Evolutionary conservation across 805 yeast genomes (phyloP).

Genomic region (Candida qinlingensis): DNA sequence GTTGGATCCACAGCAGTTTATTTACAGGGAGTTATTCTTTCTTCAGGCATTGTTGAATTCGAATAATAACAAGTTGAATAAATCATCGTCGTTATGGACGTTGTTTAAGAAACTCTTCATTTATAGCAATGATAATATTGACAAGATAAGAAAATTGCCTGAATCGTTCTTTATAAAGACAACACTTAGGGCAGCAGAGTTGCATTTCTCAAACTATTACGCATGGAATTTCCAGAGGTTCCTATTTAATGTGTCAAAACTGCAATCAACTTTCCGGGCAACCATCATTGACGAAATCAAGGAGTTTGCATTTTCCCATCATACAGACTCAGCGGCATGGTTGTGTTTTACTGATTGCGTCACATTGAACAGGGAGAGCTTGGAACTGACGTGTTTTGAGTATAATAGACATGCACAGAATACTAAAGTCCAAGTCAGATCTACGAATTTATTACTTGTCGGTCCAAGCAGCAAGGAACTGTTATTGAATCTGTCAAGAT

Average conservation of each 20-base stretch:
- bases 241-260: slow-evolving; percentile 22
- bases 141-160: not conserved
- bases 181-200: slow-evolving; percentile 24
- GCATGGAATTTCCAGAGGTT: slow-evolving; percentile 35
- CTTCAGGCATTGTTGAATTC: slow-evolving; percentile 27
- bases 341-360: slow-evolving; percentile 16
- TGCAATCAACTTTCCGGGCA: not conserved
- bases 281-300: slow-evolving; percentile 5
- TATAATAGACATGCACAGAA: slow-evolving; percentile 7
- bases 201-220: slow-evolving; percentile 34
- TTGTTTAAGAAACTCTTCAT: slow-evolving; percentile 27
- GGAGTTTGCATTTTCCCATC: slow-evolving; percentile 23
- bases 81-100: slow-evolving; percentile 35
- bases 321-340: slow-evolving; percentile 34
- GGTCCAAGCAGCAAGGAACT: slow-evolving; percentile 9
- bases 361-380: slow-evolving; percentile 5
- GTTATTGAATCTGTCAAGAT: slow-evolving; percentile 11
- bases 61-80: slow-evolving; percentile 29
- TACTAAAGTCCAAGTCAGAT: not conserved
- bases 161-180: slow-evolving; percentile 13
- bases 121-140: not conserved
- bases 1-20: slow-evolving; percentile 10
- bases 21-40: slow-evolving; percentile 15
- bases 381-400: slow-evolving; percentile 11
- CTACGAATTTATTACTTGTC: not conserved